Conservation (phyloP, 2,329 filamentous ascomycete genomes). For the Sporothrix brasiliensis region DNA sequence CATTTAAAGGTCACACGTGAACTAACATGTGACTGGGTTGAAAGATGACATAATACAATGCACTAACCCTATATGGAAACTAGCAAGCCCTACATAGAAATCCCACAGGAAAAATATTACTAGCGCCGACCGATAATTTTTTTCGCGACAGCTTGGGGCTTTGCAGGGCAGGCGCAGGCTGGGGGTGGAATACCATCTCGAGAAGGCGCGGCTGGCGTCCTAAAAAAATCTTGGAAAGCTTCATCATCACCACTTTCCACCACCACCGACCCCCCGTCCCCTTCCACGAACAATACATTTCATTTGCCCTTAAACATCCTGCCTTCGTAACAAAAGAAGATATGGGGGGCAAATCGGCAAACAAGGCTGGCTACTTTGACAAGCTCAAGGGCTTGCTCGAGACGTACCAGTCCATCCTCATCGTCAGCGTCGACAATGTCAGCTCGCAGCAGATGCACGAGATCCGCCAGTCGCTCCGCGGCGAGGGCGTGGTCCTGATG, state of each 20-base stretch:
- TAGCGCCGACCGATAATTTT: slow-evolving; percentile 15
- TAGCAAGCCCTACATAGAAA: slow-evolving; percentile 17
- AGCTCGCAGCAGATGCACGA: slow-evolving; percentile 99
- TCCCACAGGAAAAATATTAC: slow-evolving; percentile 26
- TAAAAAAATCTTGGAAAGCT: slow-evolving; percentile 22
- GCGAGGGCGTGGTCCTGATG: slow-evolving; percentile 94
- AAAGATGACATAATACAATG: neutral
- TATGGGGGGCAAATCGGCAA: slow-evolving; percentile 93
- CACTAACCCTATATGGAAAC: slow-evolving; percentile 3
- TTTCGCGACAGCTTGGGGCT: neutral
- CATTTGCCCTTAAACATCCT: slow-evolving; percentile 95
- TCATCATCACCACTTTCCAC: slow-evolving; percentile 29
- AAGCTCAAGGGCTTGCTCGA: slow-evolving; percentile 98
- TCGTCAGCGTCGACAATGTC: slow-evolving; percentile 99
- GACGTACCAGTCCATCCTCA: slow-evolving; percentile 97
- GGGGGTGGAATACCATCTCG: neutral
- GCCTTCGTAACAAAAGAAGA: slow-evolving; percentile 90
- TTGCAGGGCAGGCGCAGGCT: neutral
- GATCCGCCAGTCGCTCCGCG: slow-evolving; percentile 90
- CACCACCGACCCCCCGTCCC: slow-evolving; percentile 22
- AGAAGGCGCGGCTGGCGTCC: slow-evolving; percentile 9
- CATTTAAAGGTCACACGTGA: neutral
- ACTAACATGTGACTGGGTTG: neutral
- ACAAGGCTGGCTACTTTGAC: slow-evolving; percentile 98
- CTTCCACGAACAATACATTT: slow-evolving; percentile 29